Percentiles rank a stretch among this genome's conserved stretches.
These are phyloP conservation scores for Wickerhamomyces kurtzmanii DNA, from an alignment of 805 yeast genomes.

Conservation along the genomic window DNA sequence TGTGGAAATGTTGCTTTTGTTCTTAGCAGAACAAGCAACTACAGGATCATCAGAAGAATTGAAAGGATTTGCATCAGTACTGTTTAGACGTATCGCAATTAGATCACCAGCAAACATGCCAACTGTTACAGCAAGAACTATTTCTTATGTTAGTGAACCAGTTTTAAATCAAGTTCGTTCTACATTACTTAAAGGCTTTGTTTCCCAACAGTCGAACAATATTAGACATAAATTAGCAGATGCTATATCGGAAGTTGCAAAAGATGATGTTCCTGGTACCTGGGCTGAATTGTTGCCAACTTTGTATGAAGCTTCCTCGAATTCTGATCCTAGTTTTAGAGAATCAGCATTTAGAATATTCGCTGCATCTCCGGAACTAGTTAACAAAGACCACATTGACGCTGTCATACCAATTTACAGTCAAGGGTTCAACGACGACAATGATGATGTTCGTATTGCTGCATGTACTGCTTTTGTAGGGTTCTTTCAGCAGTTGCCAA, in stretches of 20 bases:
- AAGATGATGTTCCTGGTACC: slow-evolving; percentile 42
- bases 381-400: slow-evolving; percentile 47
- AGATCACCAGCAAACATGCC: slow-evolving; percentile 62
- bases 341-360: slow-evolving; percentile 90
- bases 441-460: slow-evolving; percentile 81
- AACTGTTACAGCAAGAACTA: slow-evolving; percentile 65
- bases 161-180: slow-evolving; percentile 55
- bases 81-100: slow-evolving; percentile 80
- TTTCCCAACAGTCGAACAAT: slow-evolving; percentile 54
- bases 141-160: slow-evolving; percentile 55
- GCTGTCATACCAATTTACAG: slow-evolving; percentile 62
- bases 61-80: slow-evolving; percentile 72
- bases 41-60: slow-evolving; percentile 49
- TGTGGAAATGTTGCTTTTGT: slow-evolving; percentile 62
- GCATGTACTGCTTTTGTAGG: slow-evolving; percentile 91
- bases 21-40: slow-evolving; percentile 73
- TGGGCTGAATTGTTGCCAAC: slow-evolving; percentile 82
- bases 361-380: slow-evolving; percentile 71
- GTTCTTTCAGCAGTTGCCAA: slow-evolving; percentile 75
- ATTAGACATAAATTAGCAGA: slow-evolving; percentile 91
- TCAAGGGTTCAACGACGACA: slow-evolving; percentile 69
- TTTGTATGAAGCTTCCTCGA: slow-evolving; percentile 53
- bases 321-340: slow-evolving; percentile 55
- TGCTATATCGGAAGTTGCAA: slow-evolving; percentile 88
- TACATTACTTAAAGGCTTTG: slow-evolving; percentile 65